phyloP scores from a whole-genome alignment of 192 early-diverging fungal species.

The Coemansia javaensis region DNA sequence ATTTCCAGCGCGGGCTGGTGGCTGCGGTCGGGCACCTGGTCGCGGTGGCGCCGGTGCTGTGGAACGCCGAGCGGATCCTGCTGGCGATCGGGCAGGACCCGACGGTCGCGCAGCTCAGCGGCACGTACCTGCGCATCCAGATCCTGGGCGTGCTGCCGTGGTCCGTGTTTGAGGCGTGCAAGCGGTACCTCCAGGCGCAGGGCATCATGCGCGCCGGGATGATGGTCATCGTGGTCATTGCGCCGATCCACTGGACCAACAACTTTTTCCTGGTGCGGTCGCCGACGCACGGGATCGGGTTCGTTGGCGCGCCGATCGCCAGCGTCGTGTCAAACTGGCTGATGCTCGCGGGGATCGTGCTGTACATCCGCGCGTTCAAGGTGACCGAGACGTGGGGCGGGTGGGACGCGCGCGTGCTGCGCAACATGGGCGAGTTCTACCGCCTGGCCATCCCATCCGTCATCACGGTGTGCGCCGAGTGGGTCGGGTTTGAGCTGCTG shows the following conservation, averaged over 20 bases:
- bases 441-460: slow-evolving; percentile 73
- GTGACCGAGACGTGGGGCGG: slow-evolving; percentile 83
- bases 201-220: slow-evolving; percentile 80
- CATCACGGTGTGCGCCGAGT: slow-evolving; percentile 75
- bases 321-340: slow-evolving; percentile 64
- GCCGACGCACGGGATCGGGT: slow-evolving; percentile 59
- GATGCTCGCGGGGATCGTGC: slow-evolving; percentile 58
- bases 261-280: slow-evolving; percentile 77
- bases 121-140: slow-evolving; percentile 59
- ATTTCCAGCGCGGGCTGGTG: slow-evolving; percentile 28
- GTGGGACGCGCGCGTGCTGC: slow-evolving; percentile 63
- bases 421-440: slow-evolving; percentile 57
- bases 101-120: slow-evolving; percentile 54
- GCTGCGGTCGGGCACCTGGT: slow-evolving; percentile 10
- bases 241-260: slow-evolving; percentile 66
- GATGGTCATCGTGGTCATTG: slow-evolving; percentile 59
- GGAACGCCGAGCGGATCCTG: too few species aligned
- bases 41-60: slow-evolving; percentile 6
- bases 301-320: slow-evolving; percentile 75
- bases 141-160: slow-evolving; percentile 68
- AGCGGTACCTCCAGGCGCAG: slow-evolving; percentile 80
- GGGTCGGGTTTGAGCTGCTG: slow-evolving; percentile 74
- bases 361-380: slow-evolving; percentile 59
- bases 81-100: slow-evolving; percentile 62
- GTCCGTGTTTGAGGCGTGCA: slow-evolving; percentile 73